Conservation (phyloP, 495 filamentous ascomycete genomes). For the Lineolata rhizophorae region DNA sequence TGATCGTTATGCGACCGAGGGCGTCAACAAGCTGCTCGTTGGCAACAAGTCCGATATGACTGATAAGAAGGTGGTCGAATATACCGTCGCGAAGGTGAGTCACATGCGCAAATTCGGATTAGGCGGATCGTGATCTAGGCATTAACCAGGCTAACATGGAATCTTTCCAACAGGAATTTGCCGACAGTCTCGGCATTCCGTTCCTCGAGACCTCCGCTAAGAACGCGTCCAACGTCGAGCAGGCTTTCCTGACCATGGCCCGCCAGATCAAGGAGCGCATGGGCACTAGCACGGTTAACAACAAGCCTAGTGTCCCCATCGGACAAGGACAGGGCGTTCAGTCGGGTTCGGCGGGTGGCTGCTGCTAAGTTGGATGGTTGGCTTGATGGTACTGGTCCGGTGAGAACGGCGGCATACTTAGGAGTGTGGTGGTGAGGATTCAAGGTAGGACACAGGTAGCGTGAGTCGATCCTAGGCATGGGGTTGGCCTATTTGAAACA, state of each 20-base stretch:
- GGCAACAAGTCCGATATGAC: slow-evolving; percentile 99
- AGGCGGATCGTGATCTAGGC: too few relatives aligned
- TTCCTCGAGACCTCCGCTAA: slow-evolving; percentile 99
- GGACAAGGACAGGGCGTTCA: slow-evolving; percentile 85
- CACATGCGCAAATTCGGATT: too few relatives aligned
- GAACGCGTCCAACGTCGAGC: slow-evolving; percentile 97
- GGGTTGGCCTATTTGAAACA: too few relatives aligned
- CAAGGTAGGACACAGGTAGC: too few relatives aligned
- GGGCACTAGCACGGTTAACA: slow-evolving; percentile 92
- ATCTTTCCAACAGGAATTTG: too few relatives aligned
- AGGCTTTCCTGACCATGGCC: slow-evolving; percentile 99
- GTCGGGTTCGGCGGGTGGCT: slow-evolving; percentile 71
- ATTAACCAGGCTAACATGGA: too few relatives aligned
- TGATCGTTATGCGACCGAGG: slow-evolving; percentile 94
- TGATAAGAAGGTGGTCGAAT: slow-evolving; percentile 99
- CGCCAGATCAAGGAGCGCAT: slow-evolving; percentile 99
- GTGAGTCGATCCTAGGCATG: too few relatives aligned
- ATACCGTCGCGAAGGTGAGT: slow-evolving; percentile 98
- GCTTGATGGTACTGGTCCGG: too few relatives aligned
- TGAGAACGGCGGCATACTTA: too few relatives aligned
- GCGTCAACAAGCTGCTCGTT: slow-evolving; percentile 98
- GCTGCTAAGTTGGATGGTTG: too few relatives aligned
- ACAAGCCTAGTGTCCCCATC: slow-evolving; percentile 94
- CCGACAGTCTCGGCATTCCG: slow-evolving; percentile 94
- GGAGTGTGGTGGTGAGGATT: too few relatives aligned